Conservation (phyloP, 768 basidiomycete species). For the Tylopilus felleus region DNA sequence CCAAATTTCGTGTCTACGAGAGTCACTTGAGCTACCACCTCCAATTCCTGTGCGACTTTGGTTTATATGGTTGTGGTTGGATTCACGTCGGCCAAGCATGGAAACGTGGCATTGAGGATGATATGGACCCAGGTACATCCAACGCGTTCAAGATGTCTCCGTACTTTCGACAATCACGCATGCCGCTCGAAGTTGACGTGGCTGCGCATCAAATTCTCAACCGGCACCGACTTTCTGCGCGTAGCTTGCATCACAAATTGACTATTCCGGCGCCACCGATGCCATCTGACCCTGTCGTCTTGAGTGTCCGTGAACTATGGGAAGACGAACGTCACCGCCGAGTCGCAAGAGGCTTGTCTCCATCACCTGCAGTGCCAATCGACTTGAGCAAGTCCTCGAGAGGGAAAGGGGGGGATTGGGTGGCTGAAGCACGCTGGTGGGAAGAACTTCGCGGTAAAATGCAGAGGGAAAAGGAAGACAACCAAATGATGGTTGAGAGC, state of each 20-base stretch:
- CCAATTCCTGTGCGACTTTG: slow-evolving; percentile 94
- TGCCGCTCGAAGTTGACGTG: slow-evolving; percentile 81
- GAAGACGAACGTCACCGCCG: slow-evolving; percentile 88
- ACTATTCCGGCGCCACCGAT: slow-evolving; percentile 52
- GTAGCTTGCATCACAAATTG: slow-evolving; percentile 64
- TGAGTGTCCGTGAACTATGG: slow-evolving; percentile 92
- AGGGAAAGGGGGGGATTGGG: slow-evolving; percentile 59
- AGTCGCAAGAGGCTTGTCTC: slow-evolving; percentile 57
- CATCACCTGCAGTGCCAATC: slow-evolving; percentile 70
- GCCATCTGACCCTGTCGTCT: slow-evolving; percentile 70
- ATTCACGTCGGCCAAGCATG: slow-evolving; percentile 70
- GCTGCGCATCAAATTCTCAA: slow-evolving; percentile 84
- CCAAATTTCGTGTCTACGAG: slow-evolving; percentile 78
- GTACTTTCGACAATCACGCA: slow-evolving; percentile 62
- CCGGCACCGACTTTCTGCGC: slow-evolving; percentile 58
- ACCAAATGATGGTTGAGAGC: slow-evolving; percentile 21
- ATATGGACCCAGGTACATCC: slow-evolving; percentile 9
- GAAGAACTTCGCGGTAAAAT: slow-evolving; percentile 65
- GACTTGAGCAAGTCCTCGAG: slow-evolving; percentile 65
- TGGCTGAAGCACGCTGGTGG: slow-evolving; percentile 73
- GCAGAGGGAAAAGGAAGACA: slow-evolving; percentile 38
- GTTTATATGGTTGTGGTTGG: slow-evolving; percentile 92
- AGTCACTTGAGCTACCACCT: slow-evolving; percentile 85
- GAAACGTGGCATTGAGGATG: slow-evolving; percentile 45
- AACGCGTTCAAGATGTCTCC: slow-evolving; percentile 47